A percentile compares a stretch with the other conserved stretches of the same genome.
Conservation (phyloP, 306 rosid species). For the Vigna trinervia region DNA sequence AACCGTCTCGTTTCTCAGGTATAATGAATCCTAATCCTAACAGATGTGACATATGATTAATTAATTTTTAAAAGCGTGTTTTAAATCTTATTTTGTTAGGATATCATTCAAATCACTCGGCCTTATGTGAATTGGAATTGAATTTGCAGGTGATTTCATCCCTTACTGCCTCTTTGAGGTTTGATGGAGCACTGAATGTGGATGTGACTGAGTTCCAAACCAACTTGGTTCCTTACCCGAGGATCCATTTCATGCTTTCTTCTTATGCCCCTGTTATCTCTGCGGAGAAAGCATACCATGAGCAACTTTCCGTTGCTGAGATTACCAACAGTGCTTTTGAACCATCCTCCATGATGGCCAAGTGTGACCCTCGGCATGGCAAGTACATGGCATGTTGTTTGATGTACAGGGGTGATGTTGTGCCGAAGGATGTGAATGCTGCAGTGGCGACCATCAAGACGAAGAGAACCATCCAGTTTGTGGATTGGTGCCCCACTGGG, state of each 20-base stretch:
- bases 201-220: constrained; percentile 91
- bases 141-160: constrained; percentile 76
- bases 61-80: no score
- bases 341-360: constrained; percentile 92
- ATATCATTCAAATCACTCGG: no score
- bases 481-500: constrained; percentile 95
- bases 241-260: constrained; percentile 92
- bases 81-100: no score
- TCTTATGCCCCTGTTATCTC: constrained; percentile 91
- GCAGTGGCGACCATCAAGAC: constrained; percentile 90
- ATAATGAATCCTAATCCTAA: background rate
- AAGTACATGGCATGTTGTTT: constrained; percentile 95
- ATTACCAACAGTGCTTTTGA: constrained; percentile 85
- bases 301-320: constrained; percentile 87
- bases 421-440: constrained; percentile 90
- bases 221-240: constrained; percentile 87
- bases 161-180: constrained; percentile 86
- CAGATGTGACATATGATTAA: background rate
- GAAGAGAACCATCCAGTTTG: constrained; percentile 87
- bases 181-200: constrained; percentile 86
- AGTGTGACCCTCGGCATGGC: constrained; percentile 89
- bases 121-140: background rate
- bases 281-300: constrained; percentile 88
- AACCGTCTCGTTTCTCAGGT: constrained; percentile 90
- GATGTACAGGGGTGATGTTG: constrained; percentile 91